Conservation (phyloP, 2,329 filamentous ascomycete species). For the Hypoxylon sp. region DNA sequence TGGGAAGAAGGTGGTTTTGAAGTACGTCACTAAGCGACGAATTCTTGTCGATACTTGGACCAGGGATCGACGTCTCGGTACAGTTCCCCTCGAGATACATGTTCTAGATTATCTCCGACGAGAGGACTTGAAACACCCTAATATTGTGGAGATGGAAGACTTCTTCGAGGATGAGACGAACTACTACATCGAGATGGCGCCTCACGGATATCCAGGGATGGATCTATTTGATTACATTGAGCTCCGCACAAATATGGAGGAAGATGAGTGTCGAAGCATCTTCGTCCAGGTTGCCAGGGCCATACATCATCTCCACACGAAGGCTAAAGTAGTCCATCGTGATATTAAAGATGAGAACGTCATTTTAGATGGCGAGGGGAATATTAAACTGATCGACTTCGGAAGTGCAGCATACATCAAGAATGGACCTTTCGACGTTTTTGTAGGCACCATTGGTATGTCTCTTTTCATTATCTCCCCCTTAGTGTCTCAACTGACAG, state of each 20-base stretch:
- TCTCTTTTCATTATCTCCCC: constrained; percentile 28
- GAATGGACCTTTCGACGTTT: constrained; percentile 97
- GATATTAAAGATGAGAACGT: constrained; percentile 99
- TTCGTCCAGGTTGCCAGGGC: constrained; percentile 94
- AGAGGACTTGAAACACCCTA: constrained; percentile 75
- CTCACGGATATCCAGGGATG: constrained; percentile 96
- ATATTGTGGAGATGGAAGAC: constrained; percentile 79
- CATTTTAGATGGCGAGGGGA: constrained; percentile 92
- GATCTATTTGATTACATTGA: constrained; percentile 99
- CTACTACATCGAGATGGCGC: constrained; percentile 99
- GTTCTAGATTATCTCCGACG: constrained; percentile 92
- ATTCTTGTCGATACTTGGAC: constrained; percentile 99
- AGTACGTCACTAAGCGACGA: constrained; percentile 96
- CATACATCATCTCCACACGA: constrained; percentile 90
- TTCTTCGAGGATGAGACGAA: constrained; percentile 87
- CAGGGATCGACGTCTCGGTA: constrained; percentile 89
- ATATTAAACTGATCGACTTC: constrained; percentile 98
- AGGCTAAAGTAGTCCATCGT: constrained; percentile 91
- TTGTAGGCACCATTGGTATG: constrained; percentile 97
- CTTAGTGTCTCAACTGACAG: constrained; percentile 30
- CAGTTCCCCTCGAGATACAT: constrained; percentile 96
- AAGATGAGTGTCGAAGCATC: constrained; percentile 92
- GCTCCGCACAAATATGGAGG: constrained; percentile 94
- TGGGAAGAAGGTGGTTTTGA: constrained; percentile 88
- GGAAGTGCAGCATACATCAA: constrained; percentile 98